Base-by-base conservation (phyloP, 495 filamentous ascomycete species). In the Xylaria scruposa region DNA sequence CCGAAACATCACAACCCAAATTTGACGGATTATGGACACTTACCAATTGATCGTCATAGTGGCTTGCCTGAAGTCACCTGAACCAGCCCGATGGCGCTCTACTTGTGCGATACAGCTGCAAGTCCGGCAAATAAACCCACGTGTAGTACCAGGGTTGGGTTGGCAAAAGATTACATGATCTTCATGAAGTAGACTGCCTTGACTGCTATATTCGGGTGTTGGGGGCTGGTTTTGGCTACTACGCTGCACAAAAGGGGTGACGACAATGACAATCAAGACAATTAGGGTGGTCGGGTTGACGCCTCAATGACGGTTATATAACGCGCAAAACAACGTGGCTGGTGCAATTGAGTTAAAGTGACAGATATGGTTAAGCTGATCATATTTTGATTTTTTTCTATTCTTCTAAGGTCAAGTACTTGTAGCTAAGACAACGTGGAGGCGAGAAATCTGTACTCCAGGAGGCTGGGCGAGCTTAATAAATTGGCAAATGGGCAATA, bases 151-250 rank as follows among this genome's bases (percentile, higher is more conserved):
- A 10, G 58, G 26, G 24, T 19, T 24, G 44, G 46, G 19, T 65
- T 49, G 42, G 10, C 62, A 21, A n/a, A n/a, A 47, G 60, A 66
- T 51, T 31, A 46, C 40, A 51, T 15, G 44, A 1, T 33, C 26
- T 38, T 44, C 15, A 21, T 9, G 19, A 36, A 40, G 12, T 15
- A 24, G 60, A 12, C 12, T 44, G 8, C 38, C 2, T 15, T 15
- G 60, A 12, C 12, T 44, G 8, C 38, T 6, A 63, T 54, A 36
- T 21, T 17, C 38, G 31, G 44, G 15, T 44, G 5, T 47, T 24
- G 58, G 58, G 67, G 67, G 67, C 67, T 69, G 54, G 53, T 61
- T 56, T 59, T 51, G 51, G 46, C 53, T 19, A 53, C 42, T 6
- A 36, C 31, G 24, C 21, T 17, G 60, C 4, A 46, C 40, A 36